Percentiles rank a stretch among this genome's conserved stretches.
Evolutionary conservation across 768 basidiomycete species (phyloP).

Genomic region (Pulveroboletus sp.): DNA sequence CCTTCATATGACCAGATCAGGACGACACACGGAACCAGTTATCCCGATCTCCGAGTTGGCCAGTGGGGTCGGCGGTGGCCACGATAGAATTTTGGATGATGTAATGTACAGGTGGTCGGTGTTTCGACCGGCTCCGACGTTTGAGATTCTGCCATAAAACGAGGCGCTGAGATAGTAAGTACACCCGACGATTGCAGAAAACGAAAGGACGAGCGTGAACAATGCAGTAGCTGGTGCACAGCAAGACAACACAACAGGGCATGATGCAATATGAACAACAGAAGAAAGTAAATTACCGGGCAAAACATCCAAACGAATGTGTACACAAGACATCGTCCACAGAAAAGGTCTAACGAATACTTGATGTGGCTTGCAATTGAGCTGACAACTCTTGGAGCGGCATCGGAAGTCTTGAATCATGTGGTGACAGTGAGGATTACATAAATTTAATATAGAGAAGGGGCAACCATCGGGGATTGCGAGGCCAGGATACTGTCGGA

Average conservation of each 20-base stretch:
- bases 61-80: not conserved
- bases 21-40: not conserved
- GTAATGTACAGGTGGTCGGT: no score
- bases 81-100: no score
- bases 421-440: conserved; percentile 7
- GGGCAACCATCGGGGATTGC: conserved; percentile 23
- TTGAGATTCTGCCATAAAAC: not conserved
- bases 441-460: conserved; percentile 22
- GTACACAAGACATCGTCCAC: conserved; percentile 7
- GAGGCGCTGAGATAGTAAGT: not conserved
- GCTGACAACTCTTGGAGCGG: not conserved
- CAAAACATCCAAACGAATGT: conserved; percentile 7
- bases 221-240: not conserved
- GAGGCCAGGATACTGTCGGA: conserved; percentile 25
- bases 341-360: not conserved
- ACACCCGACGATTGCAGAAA: not conserved
- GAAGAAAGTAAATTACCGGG: conserved; percentile 8
- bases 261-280: not conserved
- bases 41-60: no score
- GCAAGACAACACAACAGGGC: not conserved
- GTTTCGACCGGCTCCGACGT: no score
- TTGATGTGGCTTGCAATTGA: not conserved
- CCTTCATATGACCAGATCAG: not conserved
- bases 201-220: not conserved
- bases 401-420: conserved; percentile 5